These are phyloP conservation scores for Heliamphora pulchella DNA, from an alignment of 179 eudicot species.

Conservation along the genomic window DNA sequence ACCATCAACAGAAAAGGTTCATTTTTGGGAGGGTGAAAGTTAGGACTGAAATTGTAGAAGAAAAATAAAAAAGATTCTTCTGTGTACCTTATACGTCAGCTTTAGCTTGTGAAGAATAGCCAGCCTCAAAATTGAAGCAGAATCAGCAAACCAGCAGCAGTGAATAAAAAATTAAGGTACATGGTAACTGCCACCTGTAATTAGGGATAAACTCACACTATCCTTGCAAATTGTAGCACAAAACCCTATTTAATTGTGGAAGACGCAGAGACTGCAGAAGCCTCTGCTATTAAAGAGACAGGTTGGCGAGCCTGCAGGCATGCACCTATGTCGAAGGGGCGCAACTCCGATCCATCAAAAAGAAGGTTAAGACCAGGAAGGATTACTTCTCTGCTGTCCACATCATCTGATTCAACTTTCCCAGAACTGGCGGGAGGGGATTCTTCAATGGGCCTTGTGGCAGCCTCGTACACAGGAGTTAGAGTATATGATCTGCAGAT, in stretches of 20 bases:
- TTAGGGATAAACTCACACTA: not conserved
- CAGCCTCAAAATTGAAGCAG: conserved; percentile 14
- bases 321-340: conserved; percentile 85
- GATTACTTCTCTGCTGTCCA: conserved; percentile 66
- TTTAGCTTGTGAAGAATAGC: not conserved
- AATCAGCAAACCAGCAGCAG: conserved; percentile 14
- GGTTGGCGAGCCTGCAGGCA: conserved; percentile 98
- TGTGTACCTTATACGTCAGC: conserved; percentile 9
- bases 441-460: conserved; percentile 61
- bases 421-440: conserved; percentile 24
- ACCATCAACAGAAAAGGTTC: not conserved
- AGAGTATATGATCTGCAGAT: conserved; percentile 80
- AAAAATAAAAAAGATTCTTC: not conserved
- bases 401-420: conserved; percentile 67
- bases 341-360: conserved; percentile 81
- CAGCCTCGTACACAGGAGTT: conserved; percentile 65
- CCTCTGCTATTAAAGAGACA: conserved; percentile 72
- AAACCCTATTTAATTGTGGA: conserved; percentile 42
- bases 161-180: not conserved
- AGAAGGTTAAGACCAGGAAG: conserved; percentile 91
- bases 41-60: not conserved
- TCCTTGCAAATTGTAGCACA: conserved; percentile 2
- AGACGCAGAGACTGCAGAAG: conserved; percentile 66
- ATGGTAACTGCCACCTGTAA: not conserved
- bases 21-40: not conserved